Evolutionary conservation across 768 basidiomycete species (phyloP), one percentile per base, ranked within the genome.

Genomic region (Boletus vinaceobasis): DNA sequence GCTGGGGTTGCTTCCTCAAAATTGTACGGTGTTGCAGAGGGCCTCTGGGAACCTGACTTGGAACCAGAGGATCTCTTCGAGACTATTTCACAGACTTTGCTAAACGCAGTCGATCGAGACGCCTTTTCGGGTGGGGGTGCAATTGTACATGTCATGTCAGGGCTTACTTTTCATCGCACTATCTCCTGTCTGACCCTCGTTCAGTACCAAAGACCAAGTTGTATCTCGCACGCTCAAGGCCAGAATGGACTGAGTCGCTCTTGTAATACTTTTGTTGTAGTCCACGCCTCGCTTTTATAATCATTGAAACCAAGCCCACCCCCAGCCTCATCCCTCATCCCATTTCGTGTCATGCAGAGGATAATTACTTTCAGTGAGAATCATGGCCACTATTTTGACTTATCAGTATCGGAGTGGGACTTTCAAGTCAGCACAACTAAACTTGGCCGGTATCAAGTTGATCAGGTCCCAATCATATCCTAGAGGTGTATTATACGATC

Each of bases 121-220:
- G 94, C 96, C 21, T 92, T 84, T 71, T 97, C 94, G 51, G 97
- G 97, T 56, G 98, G 93, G 94, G 97, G 97, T 40, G 93, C 87
- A 36, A 73, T 97, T 51, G 97, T 99, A 37, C 90, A 98, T 78
- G 77, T 99, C 53, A 90, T 99, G 94, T 96, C 71, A 80, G 92
- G 75, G 40, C 36, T 29, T 43, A 37, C 17, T 42, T 33, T 53
- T 53, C 15, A 15, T 54, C 57, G 17, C 33, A 42, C 43, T 39
- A 48, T 19, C 52, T 56, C 56, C 38, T 54, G 43, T 43, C 51
- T 48, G 50, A 44, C 53, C 49, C 52, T 42, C 37, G 21, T 60
- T 42, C 55, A 89, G 87, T 52, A 88, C 87, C 39, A 85, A 86
- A 65, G 87, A 89, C 67, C 79, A 77, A 57, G 78, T 88, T 35